Percentiles rank a stretch among this genome's conserved stretches.
Conservation (phyloP, 306 rosid genomes). For the Ormosia emarginata region DNA sequence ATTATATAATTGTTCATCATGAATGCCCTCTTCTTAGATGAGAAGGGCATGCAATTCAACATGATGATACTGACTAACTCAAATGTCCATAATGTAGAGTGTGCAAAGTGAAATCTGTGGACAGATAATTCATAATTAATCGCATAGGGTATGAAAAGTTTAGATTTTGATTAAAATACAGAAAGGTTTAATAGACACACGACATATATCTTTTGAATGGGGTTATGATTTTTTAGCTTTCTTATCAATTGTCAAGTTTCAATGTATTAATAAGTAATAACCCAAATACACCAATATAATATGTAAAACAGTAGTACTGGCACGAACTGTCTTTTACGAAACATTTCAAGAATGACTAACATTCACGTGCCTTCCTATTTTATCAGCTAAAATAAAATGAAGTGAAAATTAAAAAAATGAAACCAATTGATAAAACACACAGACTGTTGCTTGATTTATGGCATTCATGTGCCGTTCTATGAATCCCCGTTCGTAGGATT, state of each 20-base stretch:
- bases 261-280: neutral
- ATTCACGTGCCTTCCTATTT: too few relatives aligned
- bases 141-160: neutral
- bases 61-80: neutral
- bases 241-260: neutral
- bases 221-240: neutral
- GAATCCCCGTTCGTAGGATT: too few relatives aligned
- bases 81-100: neutral
- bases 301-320: too few relatives aligned
- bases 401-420: too few relatives aligned
- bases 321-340: too few relatives aligned
- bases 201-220: neutral
- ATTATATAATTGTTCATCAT: neutral
- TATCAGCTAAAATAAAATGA: too few relatives aligned
- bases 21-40: neutral
- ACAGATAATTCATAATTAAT: neutral
- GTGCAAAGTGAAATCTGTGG: neutral
- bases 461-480: too few relatives aligned
- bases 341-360: too few relatives aligned
- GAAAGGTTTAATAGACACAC: neutral
- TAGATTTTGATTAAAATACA: neutral
- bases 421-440: too few relatives aligned
- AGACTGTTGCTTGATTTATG: too few relatives aligned
- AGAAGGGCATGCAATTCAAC: slow-evolving; percentile 1
- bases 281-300: neutral